Evolutionary conservation across 2,329 filamentous ascomycete genomes (phyloP).

Genomic region (Coniochaeta sp.): DNA sequence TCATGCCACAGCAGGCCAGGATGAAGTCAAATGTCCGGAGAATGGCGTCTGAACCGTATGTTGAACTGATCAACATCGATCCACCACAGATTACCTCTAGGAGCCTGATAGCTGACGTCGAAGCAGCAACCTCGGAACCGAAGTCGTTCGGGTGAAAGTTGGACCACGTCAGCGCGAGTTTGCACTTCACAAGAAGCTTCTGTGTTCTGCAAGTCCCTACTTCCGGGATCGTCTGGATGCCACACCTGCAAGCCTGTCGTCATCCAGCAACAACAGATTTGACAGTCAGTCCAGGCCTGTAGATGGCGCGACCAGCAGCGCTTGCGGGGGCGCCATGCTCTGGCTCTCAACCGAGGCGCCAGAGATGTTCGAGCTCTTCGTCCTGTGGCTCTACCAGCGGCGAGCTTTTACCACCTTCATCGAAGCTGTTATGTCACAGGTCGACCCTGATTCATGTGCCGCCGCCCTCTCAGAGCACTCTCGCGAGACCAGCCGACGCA

Average conservation of each 20-base stretch:
- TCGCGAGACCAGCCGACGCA: slow-evolving; percentile 21
- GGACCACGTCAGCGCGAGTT: slow-evolving; percentile 21
- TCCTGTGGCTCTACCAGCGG: slow-evolving; percentile 42
- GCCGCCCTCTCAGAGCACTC: slow-evolving; percentile 11
- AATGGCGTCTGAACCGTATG: not conserved
- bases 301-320: not conserved
- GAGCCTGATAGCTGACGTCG: not conserved
- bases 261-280: slow-evolving; percentile 11
- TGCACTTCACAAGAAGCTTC: slow-evolving; percentile 25
- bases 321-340: slow-evolving; percentile 15
- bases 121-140: slow-evolving; percentile 11
- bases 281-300: not conserved
- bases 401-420: slow-evolving; percentile 33
- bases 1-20: not conserved
- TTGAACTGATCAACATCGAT: not conserved
- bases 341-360: slow-evolving; percentile 37
- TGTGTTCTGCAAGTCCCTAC: slow-evolving; percentile 38
- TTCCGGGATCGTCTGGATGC: slow-evolving; percentile 38
- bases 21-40: not conserved
- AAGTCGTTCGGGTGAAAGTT: slow-evolving; percentile 20
- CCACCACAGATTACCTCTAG: not conserved
- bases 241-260: slow-evolving; percentile 15
- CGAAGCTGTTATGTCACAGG: slow-evolving; percentile 28
- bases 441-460: not conserved
- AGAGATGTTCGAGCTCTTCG: slow-evolving; percentile 45